Evolutionary conservation across 352 stramenopile genomes (phyloP), one percentile per base, ranked within the genome.

Genomic region (Pythium guiyangense): DNA sequence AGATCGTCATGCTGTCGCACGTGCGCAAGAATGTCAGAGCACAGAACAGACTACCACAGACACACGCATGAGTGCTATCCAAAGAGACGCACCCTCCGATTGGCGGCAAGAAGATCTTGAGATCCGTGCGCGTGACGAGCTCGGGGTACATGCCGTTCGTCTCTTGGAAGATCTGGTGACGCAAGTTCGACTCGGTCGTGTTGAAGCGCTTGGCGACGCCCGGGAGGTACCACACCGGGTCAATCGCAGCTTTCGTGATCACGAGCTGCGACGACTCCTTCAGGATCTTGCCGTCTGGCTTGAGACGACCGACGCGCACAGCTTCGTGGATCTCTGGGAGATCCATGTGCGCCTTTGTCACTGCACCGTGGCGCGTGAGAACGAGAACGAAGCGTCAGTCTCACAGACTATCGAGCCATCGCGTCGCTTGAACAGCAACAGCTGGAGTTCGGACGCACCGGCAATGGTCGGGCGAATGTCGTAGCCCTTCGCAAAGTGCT

Each of bases 111-210:
- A 99, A 99, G 3, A 99, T 86, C 70, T 99, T 99, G 54, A 99
- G 86, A 64, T 99, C 97, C 20, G 95, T 97, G 49, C 97, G 83
- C 15, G 97, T 99, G 58, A 99, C 96, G 8, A 99, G 71, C 74
- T 99, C 97, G 5, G 97, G 97, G 71, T 99, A 99, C 97, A 99
- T 99, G 63, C 97, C 97, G 74, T 99, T 99, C 39, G 97, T 99
- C 79, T 99, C 97, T 54, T 97, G 90, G 78, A 99, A 99, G 52
- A 99, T 98, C 42, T 95, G 87, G 69, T 99, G 91, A 40, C 97
- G 93, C 40, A 99, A 74, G 62, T 97, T 87, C 6, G 77, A 67
- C 68, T 99, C 97, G 2, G 93, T 97, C 53, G 93, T 98, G 70
- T 97, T 97, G 71, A 99, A 99, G 54, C 97, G 94, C 66, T 98